phyloP scores from a whole-genome alignment of 208 protist genomes.

The Trypanosoma platydactyli region DNA sequence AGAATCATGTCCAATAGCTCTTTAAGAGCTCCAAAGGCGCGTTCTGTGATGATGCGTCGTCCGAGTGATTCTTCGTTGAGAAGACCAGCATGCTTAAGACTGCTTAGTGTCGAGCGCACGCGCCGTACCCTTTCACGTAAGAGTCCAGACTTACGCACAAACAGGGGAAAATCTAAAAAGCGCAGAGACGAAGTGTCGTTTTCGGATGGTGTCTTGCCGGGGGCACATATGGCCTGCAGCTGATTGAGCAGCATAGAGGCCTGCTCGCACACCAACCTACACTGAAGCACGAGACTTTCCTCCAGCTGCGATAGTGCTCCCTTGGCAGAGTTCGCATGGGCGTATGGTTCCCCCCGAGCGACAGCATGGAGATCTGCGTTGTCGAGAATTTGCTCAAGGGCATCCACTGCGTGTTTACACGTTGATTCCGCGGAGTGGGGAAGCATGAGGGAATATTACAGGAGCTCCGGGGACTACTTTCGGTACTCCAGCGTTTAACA shows the following conservation, averaged over 20 bases:
- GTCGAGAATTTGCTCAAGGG: conserved; percentile 9
- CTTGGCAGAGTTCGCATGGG: not conserved
- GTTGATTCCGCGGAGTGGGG: conserved; percentile 6
- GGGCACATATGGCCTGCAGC: not conserved
- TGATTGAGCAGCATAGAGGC: conserved; percentile 10
- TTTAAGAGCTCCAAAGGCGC: conserved; percentile 17
- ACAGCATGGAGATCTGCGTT: conserved; percentile 15
- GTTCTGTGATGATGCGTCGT: conserved; percentile 28
- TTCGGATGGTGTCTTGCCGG: not conserved
- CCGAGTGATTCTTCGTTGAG: conserved; percentile 24
- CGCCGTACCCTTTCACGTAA: conserved; percentile 24
- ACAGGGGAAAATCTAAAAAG: conserved; percentile 20
- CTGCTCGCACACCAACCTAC: conserved; percentile 18
- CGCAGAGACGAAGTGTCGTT: not conserved
- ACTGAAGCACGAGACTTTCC: conserved; percentile 9
- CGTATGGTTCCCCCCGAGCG: not conserved
- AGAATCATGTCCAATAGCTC: conserved; percentile 27
- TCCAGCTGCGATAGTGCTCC: not conserved
- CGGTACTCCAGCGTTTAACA: too few relatives aligned
- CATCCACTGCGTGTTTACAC: conserved; percentile 11
- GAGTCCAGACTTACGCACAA: conserved; percentile 24
- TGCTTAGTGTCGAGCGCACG: conserved; percentile 19
- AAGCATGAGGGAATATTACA: not conserved
- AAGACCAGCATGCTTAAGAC: conserved; percentile 28
- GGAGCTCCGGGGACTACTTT: not conserved